phyloP scores from a whole-genome alignment of 1,284 basidiomycete genomes.

The Cutaneotrichosporon spelunceum region DNA sequence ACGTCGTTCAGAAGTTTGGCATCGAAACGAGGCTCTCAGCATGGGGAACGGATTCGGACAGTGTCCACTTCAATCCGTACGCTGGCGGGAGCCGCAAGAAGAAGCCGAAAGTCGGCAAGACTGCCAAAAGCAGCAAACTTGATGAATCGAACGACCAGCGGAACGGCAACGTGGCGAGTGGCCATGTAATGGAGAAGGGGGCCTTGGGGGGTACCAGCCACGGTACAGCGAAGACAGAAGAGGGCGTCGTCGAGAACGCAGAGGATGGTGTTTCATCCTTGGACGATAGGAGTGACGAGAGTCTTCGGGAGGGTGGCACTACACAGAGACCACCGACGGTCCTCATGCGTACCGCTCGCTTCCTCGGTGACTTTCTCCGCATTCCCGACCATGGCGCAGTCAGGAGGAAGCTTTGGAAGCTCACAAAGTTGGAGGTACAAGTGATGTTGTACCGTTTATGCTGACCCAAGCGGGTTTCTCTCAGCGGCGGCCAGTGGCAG shows the following conservation, averaged over 20 bases:
- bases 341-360: too few relatives aligned
- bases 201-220: background rate
- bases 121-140: too few relatives aligned
- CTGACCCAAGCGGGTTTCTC: slow-evolving; percentile 30
- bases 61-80: background rate
- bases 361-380: background rate
- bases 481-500: slow-evolving; percentile 64
- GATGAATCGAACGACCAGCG: too few relatives aligned
- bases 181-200: background rate
- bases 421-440: background rate
- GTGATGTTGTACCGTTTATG: background rate
- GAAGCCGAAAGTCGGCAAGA: background rate
- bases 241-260: background rate
- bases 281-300: too few relatives aligned
- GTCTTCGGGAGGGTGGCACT: too few relatives aligned
- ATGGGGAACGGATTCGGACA: too few relatives aligned
- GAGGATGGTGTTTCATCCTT: too few relatives aligned
- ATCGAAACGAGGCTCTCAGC: slow-evolving; percentile 10
- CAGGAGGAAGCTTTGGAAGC: too few relatives aligned
- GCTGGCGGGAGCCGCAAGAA: background rate
- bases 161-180: background rate
- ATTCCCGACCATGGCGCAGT: background rate
- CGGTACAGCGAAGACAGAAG: background rate
- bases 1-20: slow-evolving; percentile 24
- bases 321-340: too few relatives aligned